Percentiles rank a stretch among this genome's conserved stretches.
phyloP scores from a whole-genome alignment of 1,284 basidiomycete species.

The Neonothopanus nambi region DNA sequence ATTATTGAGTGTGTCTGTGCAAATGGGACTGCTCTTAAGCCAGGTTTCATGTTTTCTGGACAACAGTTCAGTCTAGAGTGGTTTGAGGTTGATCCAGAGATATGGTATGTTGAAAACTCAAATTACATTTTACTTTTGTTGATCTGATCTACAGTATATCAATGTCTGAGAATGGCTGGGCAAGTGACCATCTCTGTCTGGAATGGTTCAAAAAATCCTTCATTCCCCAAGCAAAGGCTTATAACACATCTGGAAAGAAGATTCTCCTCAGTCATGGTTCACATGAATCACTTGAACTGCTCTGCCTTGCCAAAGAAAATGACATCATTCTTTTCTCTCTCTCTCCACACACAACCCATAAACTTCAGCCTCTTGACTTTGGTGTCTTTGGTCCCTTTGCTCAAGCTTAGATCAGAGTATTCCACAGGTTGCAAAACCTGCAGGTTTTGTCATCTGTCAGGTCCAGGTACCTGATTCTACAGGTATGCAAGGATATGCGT shows the following conservation, averaged over 20 bases:
- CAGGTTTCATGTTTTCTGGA: conserved; percentile 34
- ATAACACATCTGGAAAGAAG: conserved; percentile 14
- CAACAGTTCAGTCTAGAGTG: conserved; percentile 23
- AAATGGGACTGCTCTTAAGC: conserved; percentile 25
- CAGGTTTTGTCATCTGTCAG: too few relatives aligned
- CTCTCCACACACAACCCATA: conserved; percentile 39
- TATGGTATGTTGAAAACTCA: conserved; percentile 18
- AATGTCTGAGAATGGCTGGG: conserved; percentile 40
- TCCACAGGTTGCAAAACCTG: too few relatives aligned
- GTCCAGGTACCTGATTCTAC: too few relatives aligned
- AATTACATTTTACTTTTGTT: not conserved
- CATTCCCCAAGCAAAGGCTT: conserved; percentile 27
- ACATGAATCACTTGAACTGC: conserved; percentile 28
- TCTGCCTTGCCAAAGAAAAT: conserved; percentile 24
- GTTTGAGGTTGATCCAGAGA: conserved; percentile 22
- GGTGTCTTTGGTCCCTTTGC: conserved; percentile 33
- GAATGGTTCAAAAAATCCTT: conserved; percentile 37
- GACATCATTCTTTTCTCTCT: conserved; percentile 35
- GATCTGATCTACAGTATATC: conserved; percentile 5
- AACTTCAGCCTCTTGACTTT: conserved; percentile 40
- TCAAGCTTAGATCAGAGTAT: conserved; percentile 19
- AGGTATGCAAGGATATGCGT: too few relatives aligned
- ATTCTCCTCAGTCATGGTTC: conserved; percentile 26
- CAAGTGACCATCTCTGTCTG: conserved; percentile 30
- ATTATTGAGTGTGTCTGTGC: conserved; percentile 33